Base-by-base conservation (phyloP, 805 yeast species). In the Candida sonorensis region DNA sequence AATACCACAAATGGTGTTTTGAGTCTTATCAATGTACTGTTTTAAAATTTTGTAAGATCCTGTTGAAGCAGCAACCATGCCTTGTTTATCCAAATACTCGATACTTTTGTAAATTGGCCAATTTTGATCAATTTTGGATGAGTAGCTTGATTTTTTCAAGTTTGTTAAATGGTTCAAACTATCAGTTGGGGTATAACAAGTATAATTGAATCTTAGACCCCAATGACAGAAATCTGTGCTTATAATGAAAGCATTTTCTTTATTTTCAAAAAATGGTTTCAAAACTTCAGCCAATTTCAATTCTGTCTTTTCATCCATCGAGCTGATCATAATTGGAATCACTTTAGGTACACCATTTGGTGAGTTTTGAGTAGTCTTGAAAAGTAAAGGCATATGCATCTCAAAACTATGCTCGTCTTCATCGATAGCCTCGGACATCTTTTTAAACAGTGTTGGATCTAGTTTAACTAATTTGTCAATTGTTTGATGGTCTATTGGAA, bases 151-250 rank as follows among this genome's bases (percentile, higher is more conserved):
- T n/a, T n/a, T n/a, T n/a, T n/a, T n/a, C n/a, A n/a, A n/a, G n/a
- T n/a, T n/a, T n/a, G n/a, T n/a, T n/a, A n/a, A n/a, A n/a, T n/a
- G n/a, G n/a, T n/a, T n/a, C n/a, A n/a, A n/a, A n/a, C n/a, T 48
- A 1, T 61, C 64, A 11, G 55, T 52, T 10, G 63, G 46, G 0
- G 76, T 64, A 41, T 75, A 78, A 6, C 62, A 58, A 3, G 72
- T 72, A 47, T 75, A 81, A 10, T 69, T 71, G 48, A 81, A 81
- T 23, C 84, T 55, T 3, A 64, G 44, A 1, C 88, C 88, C 98
- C 98, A 92, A 53, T 92, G 98, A 51, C 97, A 88, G 49, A 92
- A 92, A 61, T 92, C 98, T 2, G 90, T 74, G 51, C 94, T 82
- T 4, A 92, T 67, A 11, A 85, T 75, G 54, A 92, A 83, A 2